Evolutionary conservation across 208 protist species (phyloP), one percentile per base, ranked within the genome.

Genomic region (Borovskyia barvae): DNA sequence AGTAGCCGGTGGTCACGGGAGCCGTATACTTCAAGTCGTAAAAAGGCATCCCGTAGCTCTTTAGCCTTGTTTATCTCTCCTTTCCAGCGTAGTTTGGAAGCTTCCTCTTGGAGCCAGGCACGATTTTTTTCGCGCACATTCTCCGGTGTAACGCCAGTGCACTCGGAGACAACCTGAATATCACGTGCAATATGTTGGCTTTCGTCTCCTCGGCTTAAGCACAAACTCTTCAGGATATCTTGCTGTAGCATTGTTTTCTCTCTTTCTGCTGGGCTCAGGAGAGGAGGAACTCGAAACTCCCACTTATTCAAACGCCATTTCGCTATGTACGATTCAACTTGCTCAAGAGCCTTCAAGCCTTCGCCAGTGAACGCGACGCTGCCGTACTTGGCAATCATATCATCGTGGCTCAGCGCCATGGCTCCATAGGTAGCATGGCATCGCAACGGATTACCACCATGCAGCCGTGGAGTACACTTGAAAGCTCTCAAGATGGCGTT

Each of bases 271-370:
- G 59, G 42, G 15, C 36, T 46, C n/a, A 89, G 52, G 11, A 90
- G 43, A 1, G 70, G 75, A 32, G 88, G 82, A 15, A 92, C 64
- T 17, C 88, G 73, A 56, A 94, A 88, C 57, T 94, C 80, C 85
- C 88, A 94, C 47, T 85, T 85, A 46, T 94, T 94, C 26, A 94
- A 72, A 15, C 77, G 85, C 85, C 88, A 94, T 12, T 66, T 59
- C 1, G 54, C 59, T 53, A 94, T 77, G 19, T 59, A 52, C 37
- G 54, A 69, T 36, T 94, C 84, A 0, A 79, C 76, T 32, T 69
- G 28, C 47, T 90, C 75, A 33, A 93, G 51, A 20, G 91, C 65
- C 3, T 36, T 48, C 8, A 90, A 48, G 35, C 67, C 61, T 20
- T 86, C 63, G 14, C 11, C 46, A 4, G 9, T 19, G 17, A 53